Evolutionary conservation across 75 land plant species (phyloP), one percentile per base, ranked within the genome.

Genomic region (Sequoiadendron giganteum): DNA sequence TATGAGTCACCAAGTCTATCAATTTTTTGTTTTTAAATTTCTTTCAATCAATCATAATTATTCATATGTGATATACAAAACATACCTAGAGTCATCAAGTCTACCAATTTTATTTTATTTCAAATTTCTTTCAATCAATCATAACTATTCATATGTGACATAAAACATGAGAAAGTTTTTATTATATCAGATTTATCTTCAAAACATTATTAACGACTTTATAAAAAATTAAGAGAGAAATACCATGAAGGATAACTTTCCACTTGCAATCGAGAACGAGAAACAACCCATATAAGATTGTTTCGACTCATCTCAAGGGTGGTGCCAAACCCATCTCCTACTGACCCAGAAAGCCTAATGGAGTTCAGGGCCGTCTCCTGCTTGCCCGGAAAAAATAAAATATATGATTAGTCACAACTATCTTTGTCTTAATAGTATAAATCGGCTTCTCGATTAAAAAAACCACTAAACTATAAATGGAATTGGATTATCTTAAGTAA

Each of bases 321-420:
- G 21, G 97, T 92, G 36, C 97, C 97, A 83, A 95, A 94, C 10
- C 96, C 97, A 86, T 95, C 94, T 7, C 97, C 93, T 61, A 91
- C 92, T 11, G 93, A 86, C 14, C 97, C 97, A 15, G 95, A 92
- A 88, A 91, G 90, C 88, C 88, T 87, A 34, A 95, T 96, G 90
- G 93, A 96, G 65, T 95, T 95, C 68, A 95, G 77, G 2, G 97
- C 96, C 1, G 95, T 94, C 89, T 95, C 97, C 97, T 93, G 90
- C 72, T 82, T 1, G 14, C 6, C 16, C 55, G 11, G 1, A 38
- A 13, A 54, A 5, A 55, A 34, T 10, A 2, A 18, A 45, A 8
- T 79, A 79, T 5, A 3, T 47, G 16, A 28, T 47, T 45, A 45
- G n/a, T n/a, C 7, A 10, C 9, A 49, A 49, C 52, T 36, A 36